These are phyloP conservation scores for Fusarium mexicanum DNA, from an alignment of 2,329 filamentous ascomycete genomes.

Conservation along the genomic window DNA sequence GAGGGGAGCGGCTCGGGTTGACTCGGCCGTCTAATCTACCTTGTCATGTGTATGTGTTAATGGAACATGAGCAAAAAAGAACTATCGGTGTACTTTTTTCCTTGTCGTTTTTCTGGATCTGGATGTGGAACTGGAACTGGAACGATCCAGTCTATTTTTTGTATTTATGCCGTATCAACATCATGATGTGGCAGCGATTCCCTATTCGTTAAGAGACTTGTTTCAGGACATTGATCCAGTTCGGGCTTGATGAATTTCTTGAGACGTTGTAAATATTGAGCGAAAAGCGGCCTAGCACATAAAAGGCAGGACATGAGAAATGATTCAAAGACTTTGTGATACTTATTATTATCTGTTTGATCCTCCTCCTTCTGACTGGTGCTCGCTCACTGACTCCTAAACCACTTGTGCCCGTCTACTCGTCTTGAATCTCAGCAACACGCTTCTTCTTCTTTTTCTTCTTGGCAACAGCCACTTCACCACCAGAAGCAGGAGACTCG, in stretches of 20 bases:
- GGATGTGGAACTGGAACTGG: background rate
- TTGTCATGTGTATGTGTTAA: conserved; percentile 44
- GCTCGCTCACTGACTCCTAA: background rate
- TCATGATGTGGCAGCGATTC: conserved; percentile 41
- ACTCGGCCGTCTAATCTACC: conserved; percentile 20
- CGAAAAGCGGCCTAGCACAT: background rate
- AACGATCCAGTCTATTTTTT: conserved; percentile 29
- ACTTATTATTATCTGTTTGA: conserved; percentile 14
- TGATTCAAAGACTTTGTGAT: background rate
- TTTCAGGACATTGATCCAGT: conserved; percentile 14
- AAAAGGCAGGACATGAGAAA: background rate
- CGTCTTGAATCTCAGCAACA: conserved; percentile 44
- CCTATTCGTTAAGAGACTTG: conserved; percentile 33
- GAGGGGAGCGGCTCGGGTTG: conserved; percentile 2
- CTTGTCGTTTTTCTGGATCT: conserved; percentile 18
- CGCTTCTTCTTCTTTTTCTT: conserved; percentile 60
- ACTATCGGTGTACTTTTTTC: conserved; percentile 35
- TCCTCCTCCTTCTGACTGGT: conserved; percentile 19
- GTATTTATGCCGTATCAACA: conserved; percentile 44
- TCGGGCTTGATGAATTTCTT: conserved; percentile 1
- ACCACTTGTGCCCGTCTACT: background rate
- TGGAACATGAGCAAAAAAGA: conserved; percentile 46
- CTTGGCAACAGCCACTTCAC: conserved; percentile 51
- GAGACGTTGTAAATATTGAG: background rate
- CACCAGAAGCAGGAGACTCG: conserved; percentile 33